Base-by-base conservation (phyloP, 1,284 basidiomycete species). In the Pascua guehoae region DNA sequence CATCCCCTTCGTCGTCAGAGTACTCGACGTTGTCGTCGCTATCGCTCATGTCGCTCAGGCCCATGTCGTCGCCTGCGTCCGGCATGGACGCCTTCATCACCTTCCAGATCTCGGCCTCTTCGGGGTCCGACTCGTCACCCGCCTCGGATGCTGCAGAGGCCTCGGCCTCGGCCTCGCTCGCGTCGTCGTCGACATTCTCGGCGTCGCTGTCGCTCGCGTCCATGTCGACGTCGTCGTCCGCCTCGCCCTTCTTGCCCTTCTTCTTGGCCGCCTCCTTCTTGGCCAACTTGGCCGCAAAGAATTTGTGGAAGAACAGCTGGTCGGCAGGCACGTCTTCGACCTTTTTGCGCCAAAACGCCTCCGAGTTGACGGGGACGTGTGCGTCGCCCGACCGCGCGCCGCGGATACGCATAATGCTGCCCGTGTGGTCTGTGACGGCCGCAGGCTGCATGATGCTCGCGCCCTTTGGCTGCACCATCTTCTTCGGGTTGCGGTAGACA, bases 401-500 rank as follows among this genome's bases (percentile, higher is more conserved):
- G 73, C 86, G 87, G 62, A 87, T 73, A 54, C 88, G 79, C 63
- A 87, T 55, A 79, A 96, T 83, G 45, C 79, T 79, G 5, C 85
- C 83, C n/a, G 85, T 85, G 2, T 77, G 74, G 47, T 83, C 83
- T n/a, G 67, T 69, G 52, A 82, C 83, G 2, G 88, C 87, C 8
- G 86, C 85, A n/a, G 93, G 93, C 78, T 99, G 96, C 96, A 98
- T 98, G 61, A 89, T 88, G 59, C 88, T 90, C 2, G 86, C 82
- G 18, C 92, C 89, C 64, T 87, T 88, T 12, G 78, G 71, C 41
- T 71, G 70, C 4, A 84, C 78, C 46, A 83, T 85, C 77, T 94
- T 91, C 81, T 98, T 98, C 2, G 94, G 88, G 74, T 98, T 98
- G 72, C 93, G 91, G 81, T 93, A 98, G 37, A 98, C 89, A 77